Conservation (phyloP, 2,329 filamentous ascomycete species). For the Nemania serpens region DNA sequence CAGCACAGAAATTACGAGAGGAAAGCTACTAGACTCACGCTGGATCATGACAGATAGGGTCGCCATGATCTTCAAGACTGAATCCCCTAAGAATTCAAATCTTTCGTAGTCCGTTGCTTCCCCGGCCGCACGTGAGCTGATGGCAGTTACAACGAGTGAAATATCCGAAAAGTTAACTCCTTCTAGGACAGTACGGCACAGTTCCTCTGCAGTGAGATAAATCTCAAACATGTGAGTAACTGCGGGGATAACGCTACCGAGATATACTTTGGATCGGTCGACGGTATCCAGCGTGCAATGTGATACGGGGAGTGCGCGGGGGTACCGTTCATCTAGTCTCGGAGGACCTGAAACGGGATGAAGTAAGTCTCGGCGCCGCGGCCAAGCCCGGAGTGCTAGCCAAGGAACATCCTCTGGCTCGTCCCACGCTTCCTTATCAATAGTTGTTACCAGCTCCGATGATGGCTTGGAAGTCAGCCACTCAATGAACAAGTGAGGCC, state of each 20-base stretch:
- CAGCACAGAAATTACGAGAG: constrained; percentile 13
- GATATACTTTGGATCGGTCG: constrained; percentile 49
- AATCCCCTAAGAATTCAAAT: constrained; percentile 86
- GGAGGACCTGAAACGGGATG: constrained; percentile 42
- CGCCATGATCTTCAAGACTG: constrained; percentile 75
- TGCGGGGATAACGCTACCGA: constrained; percentile 71
- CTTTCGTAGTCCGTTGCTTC: constrained; percentile 75
- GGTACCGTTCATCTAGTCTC: constrained; percentile 47
- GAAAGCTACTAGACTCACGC: constrained; percentile 45
- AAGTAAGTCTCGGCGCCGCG: constrained; percentile 64
- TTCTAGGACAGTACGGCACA: constrained; percentile 61
- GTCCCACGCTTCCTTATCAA: constrained; percentile 44
- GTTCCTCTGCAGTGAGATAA: constrained; percentile 62
- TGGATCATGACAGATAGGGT: constrained; percentile 65
- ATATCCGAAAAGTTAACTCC: constrained; percentile 59
- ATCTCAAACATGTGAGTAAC: constrained; percentile 73
- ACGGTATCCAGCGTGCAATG: constrained; percentile 57
- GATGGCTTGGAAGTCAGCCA: constrained; percentile 52
- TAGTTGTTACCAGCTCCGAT: constrained; percentile 45
- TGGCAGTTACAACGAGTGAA: constrained; percentile 67
- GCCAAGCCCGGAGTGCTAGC: constrained; percentile 54
- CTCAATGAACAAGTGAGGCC: constrained; percentile 49
- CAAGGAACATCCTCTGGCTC: constrained; percentile 54
- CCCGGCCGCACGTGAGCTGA: constrained; percentile 66
- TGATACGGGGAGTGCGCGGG: constrained; percentile 50